Conservation (phyloP, 805 yeast species). For the Saccharomycopsis fibuligera region DNA sequence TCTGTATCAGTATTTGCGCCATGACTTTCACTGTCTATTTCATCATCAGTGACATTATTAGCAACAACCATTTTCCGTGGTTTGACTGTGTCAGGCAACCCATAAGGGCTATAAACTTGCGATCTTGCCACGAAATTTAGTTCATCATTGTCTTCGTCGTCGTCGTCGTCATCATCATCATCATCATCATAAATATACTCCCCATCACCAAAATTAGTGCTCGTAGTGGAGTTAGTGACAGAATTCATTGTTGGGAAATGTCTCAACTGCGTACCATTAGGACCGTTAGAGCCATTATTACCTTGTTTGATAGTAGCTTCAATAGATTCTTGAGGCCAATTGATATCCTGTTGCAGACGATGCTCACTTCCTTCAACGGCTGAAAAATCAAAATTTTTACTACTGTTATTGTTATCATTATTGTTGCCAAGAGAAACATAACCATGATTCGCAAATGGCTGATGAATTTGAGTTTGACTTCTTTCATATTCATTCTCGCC, state of each 20-base stretch:
- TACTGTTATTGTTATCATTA: background rate
- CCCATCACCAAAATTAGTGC: background rate
- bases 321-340: too few relatives aligned
- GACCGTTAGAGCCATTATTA: background rate
- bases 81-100: conserved; percentile 1
- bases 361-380: too few relatives aligned
- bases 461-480: too few relatives aligned
- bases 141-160: conserved; percentile 1
- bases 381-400: too few relatives aligned
- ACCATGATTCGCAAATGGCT: background rate
- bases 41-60: conserved; percentile 11
- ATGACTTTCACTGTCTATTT: background rate
- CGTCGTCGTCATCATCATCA: background rate
- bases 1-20: background rate
- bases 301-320: too few relatives aligned
- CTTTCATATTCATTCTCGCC: too few relatives aligned
- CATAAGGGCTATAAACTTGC: conserved; percentile 10
- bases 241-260: conserved; percentile 9
- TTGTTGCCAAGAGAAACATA: background rate
- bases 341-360: too few relatives aligned
- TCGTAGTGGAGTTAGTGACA: conserved; percentile 1
- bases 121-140: conserved; percentile 6
- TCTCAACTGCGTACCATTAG: background rate
- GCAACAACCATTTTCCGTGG: conserved; percentile 16
- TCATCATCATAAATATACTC: too few relatives aligned